Evolutionary conservation across 2,329 filamentous ascomycete genomes (phyloP).

Genomic region (Beauveria bassiana): DNA sequence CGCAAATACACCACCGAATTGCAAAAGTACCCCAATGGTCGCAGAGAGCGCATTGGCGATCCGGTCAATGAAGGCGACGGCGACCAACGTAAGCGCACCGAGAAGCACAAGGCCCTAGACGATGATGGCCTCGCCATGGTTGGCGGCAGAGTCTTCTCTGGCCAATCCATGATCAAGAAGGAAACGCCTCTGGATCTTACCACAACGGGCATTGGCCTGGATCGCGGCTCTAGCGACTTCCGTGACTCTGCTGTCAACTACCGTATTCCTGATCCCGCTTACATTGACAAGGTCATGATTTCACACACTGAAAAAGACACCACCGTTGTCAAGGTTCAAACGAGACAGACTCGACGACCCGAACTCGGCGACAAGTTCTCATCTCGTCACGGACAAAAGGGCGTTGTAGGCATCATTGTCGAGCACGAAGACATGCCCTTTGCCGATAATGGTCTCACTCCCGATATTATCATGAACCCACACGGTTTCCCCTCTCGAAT

Average conservation of each 20-base stretch:
- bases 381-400: constrained; percentile 95
- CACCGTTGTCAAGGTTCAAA: constrained; percentile 86
- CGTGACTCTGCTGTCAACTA: constrained; percentile 68
- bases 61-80: constrained; percentile 48
- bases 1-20: constrained; percentile 84
- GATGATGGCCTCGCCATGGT: constrained; percentile 84
- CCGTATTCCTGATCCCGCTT: constrained; percentile 73
- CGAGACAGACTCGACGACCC: constrained; percentile 87
- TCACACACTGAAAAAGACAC: constrained; percentile 82
- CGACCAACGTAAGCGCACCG: constrained; percentile 51
- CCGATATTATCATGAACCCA: constrained; percentile 99
- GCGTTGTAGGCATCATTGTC: constrained; percentile 92
- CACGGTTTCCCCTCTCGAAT: constrained; percentile 99
- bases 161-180: constrained; percentile 88
- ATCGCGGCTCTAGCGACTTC: constrained; percentile 54
- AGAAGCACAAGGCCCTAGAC: constrained; percentile 68
- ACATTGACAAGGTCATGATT: constrained; percentile 95
- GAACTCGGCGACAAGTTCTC: constrained; percentile 99
- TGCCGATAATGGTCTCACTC: constrained; percentile 80
- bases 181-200: constrained; percentile 72
- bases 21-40: constrained; percentile 83
- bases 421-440: constrained; percentile 98
- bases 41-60: constrained; percentile 56
- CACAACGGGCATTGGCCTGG: constrained; percentile 62
- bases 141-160: constrained; percentile 67